phyloP scores from a whole-genome alignment of 139 green algal genomes.

The Closterium sp. region DNA sequence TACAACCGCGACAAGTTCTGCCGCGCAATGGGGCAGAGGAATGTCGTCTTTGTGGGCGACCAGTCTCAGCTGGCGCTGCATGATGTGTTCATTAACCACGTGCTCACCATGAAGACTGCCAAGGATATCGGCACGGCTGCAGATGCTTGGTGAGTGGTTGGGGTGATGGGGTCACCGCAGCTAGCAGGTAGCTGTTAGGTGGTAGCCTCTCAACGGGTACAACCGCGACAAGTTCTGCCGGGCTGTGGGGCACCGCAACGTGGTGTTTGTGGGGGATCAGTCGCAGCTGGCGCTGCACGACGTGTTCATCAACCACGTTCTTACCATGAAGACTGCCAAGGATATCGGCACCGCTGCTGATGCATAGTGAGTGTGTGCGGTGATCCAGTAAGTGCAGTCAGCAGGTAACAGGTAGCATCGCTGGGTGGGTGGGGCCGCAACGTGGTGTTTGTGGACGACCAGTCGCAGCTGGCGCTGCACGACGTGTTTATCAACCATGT shows the following conservation, averaged over 20 bases:
- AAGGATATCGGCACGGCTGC: not conserved
- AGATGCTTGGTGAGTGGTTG: not conserved
- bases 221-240: conserved; percentile 22
- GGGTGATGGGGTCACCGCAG: no score
- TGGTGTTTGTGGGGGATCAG: conserved; percentile 21
- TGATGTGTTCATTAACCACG: conserved; percentile 19
- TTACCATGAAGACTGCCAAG: not conserved
- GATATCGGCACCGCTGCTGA: not conserved
- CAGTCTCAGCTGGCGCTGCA: conserved; percentile 18
- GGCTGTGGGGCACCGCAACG: conserved; percentile 2
- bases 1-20: conserved; percentile 27
- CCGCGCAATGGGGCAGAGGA: conserved; percentile 10
- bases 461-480: not conserved
- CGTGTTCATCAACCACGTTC: conserved; percentile 12
- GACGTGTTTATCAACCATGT: not conserved
- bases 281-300: conserved; percentile 19
- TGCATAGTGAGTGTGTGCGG: not conserved
- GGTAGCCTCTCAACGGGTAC: not conserved
- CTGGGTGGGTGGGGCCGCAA: conserved; percentile 4
- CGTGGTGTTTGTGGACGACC: conserved; percentile 25
- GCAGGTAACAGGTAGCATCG: not conserved
- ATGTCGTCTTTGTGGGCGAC: conserved; percentile 32
- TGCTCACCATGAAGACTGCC: conserved; percentile 1
- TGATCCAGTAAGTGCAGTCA: no score
- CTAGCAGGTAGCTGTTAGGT: not conserved